Conservation (phyloP, 2,329 filamentous ascomycete genomes). For the Penicillium crustosum region DNA sequence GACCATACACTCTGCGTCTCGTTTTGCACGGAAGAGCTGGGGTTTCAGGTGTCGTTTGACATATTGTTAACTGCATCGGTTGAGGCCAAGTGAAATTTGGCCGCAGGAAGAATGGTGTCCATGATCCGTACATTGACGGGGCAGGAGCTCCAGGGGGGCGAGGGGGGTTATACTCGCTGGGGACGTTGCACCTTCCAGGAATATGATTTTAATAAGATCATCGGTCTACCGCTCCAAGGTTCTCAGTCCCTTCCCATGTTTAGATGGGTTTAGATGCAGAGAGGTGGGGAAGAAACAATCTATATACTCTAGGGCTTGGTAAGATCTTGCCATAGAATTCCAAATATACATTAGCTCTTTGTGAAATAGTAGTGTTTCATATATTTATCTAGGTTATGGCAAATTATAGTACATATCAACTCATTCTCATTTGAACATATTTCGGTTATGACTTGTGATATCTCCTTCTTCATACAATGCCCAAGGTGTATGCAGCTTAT, state of each 20-base stretch:
- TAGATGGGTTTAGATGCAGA: too few relatives aligned
- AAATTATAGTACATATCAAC: too few relatives aligned
- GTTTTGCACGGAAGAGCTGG: slow-evolving; percentile 21
- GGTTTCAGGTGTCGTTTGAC: slow-evolving; percentile 24
- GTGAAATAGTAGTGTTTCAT: not conserved
- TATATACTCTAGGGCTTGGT: not conserved
- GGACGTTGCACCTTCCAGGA: not conserved
- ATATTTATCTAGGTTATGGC: not conserved
- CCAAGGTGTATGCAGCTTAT: not conserved
- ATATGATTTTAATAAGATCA: not conserved
- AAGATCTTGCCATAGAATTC: not conserved
- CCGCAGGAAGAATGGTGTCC: slow-evolving; percentile 21
- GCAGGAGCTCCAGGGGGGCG: too few relatives aligned
- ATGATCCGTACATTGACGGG: not conserved
- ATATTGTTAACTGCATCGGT: slow-evolving; percentile 17
- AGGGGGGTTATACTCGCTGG: not conserved
- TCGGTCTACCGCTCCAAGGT: not conserved
- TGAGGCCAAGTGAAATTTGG: slow-evolving; percentile 32
- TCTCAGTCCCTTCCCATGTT: not conserved
- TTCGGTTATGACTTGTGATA: not conserved
- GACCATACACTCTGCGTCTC: slow-evolving; percentile 26
- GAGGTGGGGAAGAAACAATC: not conserved
- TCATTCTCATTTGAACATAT: not conserved
- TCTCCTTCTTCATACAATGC: not conserved
- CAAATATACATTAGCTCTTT: too few relatives aligned